phyloP scores from a whole-genome alignment of 495 filamentous ascomycete genomes.

The Hypoxylon intermedium region DNA sequence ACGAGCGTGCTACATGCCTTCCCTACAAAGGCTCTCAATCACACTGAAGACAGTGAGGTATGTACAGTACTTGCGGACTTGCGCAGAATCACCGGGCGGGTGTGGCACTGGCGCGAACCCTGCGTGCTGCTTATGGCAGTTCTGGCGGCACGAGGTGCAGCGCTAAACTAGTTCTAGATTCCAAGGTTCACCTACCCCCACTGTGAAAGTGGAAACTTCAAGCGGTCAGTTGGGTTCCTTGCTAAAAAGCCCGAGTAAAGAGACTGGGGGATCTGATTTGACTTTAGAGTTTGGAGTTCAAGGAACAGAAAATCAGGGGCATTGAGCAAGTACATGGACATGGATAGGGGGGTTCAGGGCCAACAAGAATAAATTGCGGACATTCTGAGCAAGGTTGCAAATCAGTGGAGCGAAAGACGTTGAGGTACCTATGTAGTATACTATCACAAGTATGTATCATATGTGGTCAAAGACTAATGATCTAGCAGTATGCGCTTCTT shows the following conservation, averaged over 20 bases:
- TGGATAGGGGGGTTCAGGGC: not conserved
- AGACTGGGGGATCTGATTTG: no score
- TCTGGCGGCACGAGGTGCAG: slow-evolving; percentile 20
- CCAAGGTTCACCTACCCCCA: slow-evolving; percentile 21
- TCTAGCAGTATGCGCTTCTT: slow-evolving; percentile 21
- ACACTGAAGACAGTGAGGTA: slow-evolving; percentile 8
- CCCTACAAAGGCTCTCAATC: no score
- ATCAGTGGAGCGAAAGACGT: slow-evolving; percentile 21
- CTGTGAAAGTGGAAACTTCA: slow-evolving; percentile 36
- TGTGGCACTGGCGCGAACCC: slow-evolving; percentile 39
- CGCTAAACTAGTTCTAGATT: slow-evolving; percentile 23
- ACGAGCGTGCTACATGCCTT: no score
- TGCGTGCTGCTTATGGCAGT: slow-evolving; percentile 35
- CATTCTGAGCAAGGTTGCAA: slow-evolving; percentile 22
- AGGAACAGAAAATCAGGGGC: no score
- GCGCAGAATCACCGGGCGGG: slow-evolving; percentile 26
- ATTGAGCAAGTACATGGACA: not conserved
- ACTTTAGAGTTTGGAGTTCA: no score
- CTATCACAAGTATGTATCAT: no score
- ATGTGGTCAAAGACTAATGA: slow-evolving; percentile 24
- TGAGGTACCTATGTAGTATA: slow-evolving; percentile 29
- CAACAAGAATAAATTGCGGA: slow-evolving; percentile 17
- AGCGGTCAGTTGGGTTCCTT: slow-evolving; percentile 44
- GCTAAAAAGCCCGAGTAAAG: not conserved
- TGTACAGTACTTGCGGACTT: no score